Conservation (phyloP, 257 asterid genomes). For the Solanum sparsipilum region DNA sequence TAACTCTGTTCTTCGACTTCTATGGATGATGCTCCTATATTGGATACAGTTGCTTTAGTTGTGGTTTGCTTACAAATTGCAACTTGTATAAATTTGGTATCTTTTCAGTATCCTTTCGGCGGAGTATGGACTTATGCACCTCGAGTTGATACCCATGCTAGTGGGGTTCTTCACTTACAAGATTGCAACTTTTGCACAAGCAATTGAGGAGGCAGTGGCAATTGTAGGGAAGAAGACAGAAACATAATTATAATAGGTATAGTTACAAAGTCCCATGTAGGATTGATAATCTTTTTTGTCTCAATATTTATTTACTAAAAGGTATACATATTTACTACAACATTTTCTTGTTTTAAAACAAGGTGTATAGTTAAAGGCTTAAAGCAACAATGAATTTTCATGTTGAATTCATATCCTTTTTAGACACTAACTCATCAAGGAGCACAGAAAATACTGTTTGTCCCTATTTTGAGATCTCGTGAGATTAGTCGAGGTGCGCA, state of each 20-base stretch:
- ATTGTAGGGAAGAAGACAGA: slow-evolving; percentile 24
- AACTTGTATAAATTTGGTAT: background rate
- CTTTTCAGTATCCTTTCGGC: slow-evolving; percentile 61
- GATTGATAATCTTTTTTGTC: background rate
- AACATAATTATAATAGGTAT: slow-evolving; percentile 7
- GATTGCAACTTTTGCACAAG: slow-evolving; percentile 73
- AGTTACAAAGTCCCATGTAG: background rate
- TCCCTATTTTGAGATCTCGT: background rate
- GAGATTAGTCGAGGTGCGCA: background rate
- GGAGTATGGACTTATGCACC: slow-evolving; percentile 71
- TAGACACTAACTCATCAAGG: background rate
- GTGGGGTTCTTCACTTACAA: slow-evolving; percentile 93
- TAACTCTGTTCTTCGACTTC: background rate
- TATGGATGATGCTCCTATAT: background rate
- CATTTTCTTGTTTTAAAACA: background rate
- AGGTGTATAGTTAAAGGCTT: background rate
- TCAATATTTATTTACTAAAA: background rate
- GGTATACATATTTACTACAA: background rate
- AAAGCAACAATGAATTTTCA: background rate
- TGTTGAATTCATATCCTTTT: background rate
- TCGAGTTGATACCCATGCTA: slow-evolving; percentile 77
- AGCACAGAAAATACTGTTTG: background rate
- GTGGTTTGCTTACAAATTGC: background rate
- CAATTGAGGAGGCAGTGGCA: slow-evolving; percentile 49
- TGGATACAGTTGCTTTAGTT: background rate